Evolutionary conservation across 805 yeast species (phyloP).

Genomic region (Candida pseudoglaebosa): DNA sequence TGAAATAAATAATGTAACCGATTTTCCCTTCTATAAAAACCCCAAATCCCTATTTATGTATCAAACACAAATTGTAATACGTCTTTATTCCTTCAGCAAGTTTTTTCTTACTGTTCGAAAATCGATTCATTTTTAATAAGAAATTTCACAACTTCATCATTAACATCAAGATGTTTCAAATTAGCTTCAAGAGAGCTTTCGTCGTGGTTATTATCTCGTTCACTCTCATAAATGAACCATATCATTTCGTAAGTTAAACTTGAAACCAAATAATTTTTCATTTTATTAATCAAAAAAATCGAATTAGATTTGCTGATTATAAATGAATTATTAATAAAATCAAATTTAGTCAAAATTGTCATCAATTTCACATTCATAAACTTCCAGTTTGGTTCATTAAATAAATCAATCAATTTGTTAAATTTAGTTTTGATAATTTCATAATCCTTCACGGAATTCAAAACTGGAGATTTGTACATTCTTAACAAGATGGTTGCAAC

Average conservation of each 20-base stretch:
- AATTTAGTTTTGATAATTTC: slow-evolving; percentile 20
- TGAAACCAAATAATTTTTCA: slow-evolving; percentile 32
- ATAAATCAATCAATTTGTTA: slow-evolving; percentile 15
- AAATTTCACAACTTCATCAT: slow-evolving; percentile 18
- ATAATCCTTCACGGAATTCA: slow-evolving; percentile 22
- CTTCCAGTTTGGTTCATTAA: slow-evolving; percentile 19
- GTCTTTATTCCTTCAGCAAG: no score
- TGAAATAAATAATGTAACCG: no score
- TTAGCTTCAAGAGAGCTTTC: background rate
- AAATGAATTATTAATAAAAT: slow-evolving; percentile 12
- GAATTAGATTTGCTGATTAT: slow-evolving; percentile 9
- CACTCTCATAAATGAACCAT: slow-evolving; percentile 32
- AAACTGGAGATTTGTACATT: slow-evolving; percentile 28
- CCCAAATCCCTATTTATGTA: no score
- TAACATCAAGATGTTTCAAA: slow-evolving; percentile 23
- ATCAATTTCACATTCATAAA: slow-evolving; percentile 19
- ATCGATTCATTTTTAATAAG: slow-evolving; percentile 18
- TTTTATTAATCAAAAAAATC: slow-evolving; percentile 29
- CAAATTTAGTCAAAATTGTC: slow-evolving; percentile 22
- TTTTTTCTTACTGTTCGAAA: slow-evolving; percentile 10
- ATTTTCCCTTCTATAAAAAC: no score
- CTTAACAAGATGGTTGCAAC: slow-evolving; percentile 27
- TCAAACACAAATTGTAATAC: no score
- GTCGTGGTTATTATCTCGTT: slow-evolving; percentile 9
- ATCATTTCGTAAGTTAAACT: slow-evolving; percentile 37